These are phyloP conservation scores for Hymenoscyphus linearis DNA, from an alignment of 2,329 filamentous ascomycete genomes.

Conservation along the genomic window DNA sequence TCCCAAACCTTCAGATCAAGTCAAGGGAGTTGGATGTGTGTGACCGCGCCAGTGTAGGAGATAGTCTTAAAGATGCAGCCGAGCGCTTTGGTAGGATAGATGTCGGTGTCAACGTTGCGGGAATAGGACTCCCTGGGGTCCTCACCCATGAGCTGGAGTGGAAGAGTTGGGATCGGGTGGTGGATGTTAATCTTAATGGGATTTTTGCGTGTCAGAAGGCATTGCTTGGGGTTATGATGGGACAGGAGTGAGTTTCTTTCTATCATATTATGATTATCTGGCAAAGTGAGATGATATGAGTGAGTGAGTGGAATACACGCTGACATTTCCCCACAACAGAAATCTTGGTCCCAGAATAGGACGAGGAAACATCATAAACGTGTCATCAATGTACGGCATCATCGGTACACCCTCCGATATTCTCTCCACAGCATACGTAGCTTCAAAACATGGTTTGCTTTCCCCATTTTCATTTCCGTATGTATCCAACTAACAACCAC, in stretches of 20 bases:
- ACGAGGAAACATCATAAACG: slow-evolving; percentile 50
- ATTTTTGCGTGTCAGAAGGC: slow-evolving; percentile 53
- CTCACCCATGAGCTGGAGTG: slow-evolving; percentile 42
- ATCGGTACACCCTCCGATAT: slow-evolving; percentile 36
- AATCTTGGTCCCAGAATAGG: slow-evolving; percentile 36
- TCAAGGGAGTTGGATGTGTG: slow-evolving; percentile 42
- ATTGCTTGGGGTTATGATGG: slow-evolving; percentile 46
- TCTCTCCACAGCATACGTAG: slow-evolving; percentile 42
- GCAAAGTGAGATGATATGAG: background rate
- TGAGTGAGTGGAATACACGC: background rate
- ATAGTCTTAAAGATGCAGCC: slow-evolving; percentile 38
- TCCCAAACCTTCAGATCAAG: slow-evolving; percentile 38
- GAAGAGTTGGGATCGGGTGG: slow-evolving; percentile 44
- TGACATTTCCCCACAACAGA: slow-evolving; percentile 14
- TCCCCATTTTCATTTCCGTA: background rate
- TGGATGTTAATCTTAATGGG: slow-evolving; percentile 50
- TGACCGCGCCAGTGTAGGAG: slow-evolving; percentile 38
- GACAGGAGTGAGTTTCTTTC: slow-evolving; percentile 38
- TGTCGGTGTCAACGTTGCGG: slow-evolving; percentile 51
- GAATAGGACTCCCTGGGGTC: slow-evolving; percentile 39
- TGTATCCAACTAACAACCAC: background rate
- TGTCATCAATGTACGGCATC: slow-evolving; percentile 47
- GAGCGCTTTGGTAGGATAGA: slow-evolving; percentile 48
- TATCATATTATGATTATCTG: background rate
- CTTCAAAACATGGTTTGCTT: slow-evolving; percentile 44